These are phyloP conservation scores for Solanum megistacrolobum DNA, from an alignment of 257 asterid genomes.

Conservation along the genomic window DNA sequence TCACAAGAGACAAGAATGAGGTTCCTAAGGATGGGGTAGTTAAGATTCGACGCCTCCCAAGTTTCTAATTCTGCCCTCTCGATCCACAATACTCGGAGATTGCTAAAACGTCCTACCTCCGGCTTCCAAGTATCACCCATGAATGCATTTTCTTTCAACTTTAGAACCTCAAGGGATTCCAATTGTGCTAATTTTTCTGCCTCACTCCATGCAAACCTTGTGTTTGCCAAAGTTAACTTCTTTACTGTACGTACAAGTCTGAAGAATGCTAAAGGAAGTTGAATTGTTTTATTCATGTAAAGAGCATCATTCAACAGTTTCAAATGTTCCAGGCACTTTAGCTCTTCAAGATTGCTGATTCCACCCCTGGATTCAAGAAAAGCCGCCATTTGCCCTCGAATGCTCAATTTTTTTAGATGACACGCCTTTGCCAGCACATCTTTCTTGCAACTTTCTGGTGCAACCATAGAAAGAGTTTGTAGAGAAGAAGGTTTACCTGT, in stretches of 20 bases:
- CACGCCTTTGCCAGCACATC: too few relatives aligned
- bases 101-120: background rate
- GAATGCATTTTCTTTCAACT: conserved; percentile 8
- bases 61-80: background rate
- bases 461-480: conserved; percentile 45
- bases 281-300: conserved; percentile 10
- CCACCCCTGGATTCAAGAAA: conserved; percentile 15
- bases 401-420: background rate
- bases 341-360: conserved; percentile 27
- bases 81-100: background rate
- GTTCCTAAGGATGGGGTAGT: background rate
- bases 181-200: conserved; percentile 34
- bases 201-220: conserved; percentile 36
- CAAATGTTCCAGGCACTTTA: conserved; percentile 32
- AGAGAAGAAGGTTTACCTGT: conserved; percentile 3
- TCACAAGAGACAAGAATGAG: background rate
- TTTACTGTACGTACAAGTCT: conserved; percentile 35
- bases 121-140: background rate
- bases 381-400: conserved; percentile 34
- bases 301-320: conserved; percentile 33
- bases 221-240: conserved; percentile 31
- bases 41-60: background rate
- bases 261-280: conserved; percentile 30
- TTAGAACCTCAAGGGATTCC: conserved; percentile 39
- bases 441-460: too few relatives aligned